Percentiles rank a stretch among this genome's conserved stretches.
Conservation (phyloP, 805 yeast genomes). For the Metschnikowia sp. region DNA sequence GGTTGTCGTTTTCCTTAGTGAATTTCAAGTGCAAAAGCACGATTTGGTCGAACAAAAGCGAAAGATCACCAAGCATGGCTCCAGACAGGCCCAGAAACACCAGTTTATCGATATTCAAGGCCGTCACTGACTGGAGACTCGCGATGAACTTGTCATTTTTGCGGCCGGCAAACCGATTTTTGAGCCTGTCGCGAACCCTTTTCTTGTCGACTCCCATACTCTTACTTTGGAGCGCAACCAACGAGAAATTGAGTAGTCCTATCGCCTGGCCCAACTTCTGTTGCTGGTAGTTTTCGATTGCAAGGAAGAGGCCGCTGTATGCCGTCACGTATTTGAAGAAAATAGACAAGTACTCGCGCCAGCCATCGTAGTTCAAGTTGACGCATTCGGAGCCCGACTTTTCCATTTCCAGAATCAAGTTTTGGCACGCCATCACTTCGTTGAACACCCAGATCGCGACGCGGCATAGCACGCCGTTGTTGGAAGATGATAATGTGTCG, state of each 20-base stretch:
- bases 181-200: slow-evolving; percentile 21
- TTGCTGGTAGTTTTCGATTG: slow-evolving; percentile 45
- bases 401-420: slow-evolving; percentile 17
- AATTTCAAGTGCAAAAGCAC: slow-evolving; percentile 39
- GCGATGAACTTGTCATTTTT: slow-evolving; percentile 31
- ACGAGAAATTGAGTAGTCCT: slow-evolving; percentile 40
- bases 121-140: slow-evolving; percentile 32
- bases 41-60: slow-evolving; percentile 40
- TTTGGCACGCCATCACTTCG: slow-evolving; percentile 27
- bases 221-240: slow-evolving; percentile 37
- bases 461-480: slow-evolving; percentile 42
- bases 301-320: slow-evolving; percentile 42
- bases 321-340: slow-evolving; percentile 37
- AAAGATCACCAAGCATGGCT: slow-evolving; percentile 33
- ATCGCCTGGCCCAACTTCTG: slow-evolving; percentile 44
- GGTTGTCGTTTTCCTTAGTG: slow-evolving; percentile 40
- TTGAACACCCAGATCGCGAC: slow-evolving; percentile 41
- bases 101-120: slow-evolving; percentile 33
- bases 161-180: slow-evolving; percentile 25
- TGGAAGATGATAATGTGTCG: slow-evolving; percentile 14
- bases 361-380: slow-evolving; percentile 13
- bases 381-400: slow-evolving; percentile 5
- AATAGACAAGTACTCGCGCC: slow-evolving; percentile 31
- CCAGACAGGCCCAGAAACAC: slow-evolving; percentile 34
- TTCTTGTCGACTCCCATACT: slow-evolving; percentile 9